Conservation (phyloP, 352 stramenopile genomes). For the Pythium chondricola region DNA sequence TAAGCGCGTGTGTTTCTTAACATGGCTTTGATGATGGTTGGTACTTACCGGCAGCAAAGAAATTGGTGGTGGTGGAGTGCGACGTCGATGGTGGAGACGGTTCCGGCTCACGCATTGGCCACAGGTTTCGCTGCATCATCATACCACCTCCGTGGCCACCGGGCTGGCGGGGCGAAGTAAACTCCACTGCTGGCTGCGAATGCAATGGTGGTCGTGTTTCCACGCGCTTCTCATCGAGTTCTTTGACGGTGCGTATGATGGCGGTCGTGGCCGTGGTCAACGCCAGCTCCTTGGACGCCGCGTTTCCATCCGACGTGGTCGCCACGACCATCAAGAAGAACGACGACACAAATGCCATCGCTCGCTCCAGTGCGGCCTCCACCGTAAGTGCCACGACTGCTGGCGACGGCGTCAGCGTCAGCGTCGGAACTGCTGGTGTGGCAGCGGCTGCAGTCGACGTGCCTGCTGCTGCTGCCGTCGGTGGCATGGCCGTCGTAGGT, state of each 20-base stretch:
- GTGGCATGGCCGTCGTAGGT: not conserved
- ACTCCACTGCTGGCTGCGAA: too few relatives aligned
- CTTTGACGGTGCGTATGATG: constrained; percentile 9
- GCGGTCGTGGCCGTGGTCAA: constrained; percentile 7
- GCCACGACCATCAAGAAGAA: constrained; percentile 25
- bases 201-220: too few relatives aligned
- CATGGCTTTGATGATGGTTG: not conserved
- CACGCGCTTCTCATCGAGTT: constrained; percentile 10
- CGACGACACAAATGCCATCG: constrained; percentile 29
- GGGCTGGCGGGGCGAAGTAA: too few relatives aligned
- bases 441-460: not conserved
- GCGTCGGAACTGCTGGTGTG: not conserved
- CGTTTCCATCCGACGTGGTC: too few relatives aligned
- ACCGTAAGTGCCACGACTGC: too few relatives aligned
- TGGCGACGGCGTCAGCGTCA: not conserved
- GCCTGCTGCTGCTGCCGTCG: not conserved
- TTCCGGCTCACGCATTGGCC: not conserved
- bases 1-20: not conserved
- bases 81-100: not conserved
- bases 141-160: too few relatives aligned
- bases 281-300: constrained; percentile 6
- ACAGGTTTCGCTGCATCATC: too few relatives aligned
- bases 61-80: not conserved
- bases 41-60: not conserved
- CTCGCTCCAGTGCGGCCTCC: constrained; percentile 10